Evolutionary conservation across 225 moss, liverwort and hornwort species (phyloP).

Genomic region (Polytrichum formosum): DNA sequence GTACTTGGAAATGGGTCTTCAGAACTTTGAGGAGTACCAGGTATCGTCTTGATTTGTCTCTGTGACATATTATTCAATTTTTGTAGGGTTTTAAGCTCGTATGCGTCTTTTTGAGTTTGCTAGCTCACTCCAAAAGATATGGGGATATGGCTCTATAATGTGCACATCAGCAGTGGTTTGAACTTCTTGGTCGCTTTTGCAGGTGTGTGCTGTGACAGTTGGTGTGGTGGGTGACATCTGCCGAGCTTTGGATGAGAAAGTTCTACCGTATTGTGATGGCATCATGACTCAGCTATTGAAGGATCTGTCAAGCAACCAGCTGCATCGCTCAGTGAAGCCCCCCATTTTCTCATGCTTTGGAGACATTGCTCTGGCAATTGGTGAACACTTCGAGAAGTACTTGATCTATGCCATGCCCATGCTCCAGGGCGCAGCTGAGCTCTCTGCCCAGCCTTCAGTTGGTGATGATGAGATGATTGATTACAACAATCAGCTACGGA

Average conservation of each 20-base stretch:
- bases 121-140: too few relatives aligned
- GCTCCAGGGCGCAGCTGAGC: slow-evolving; percentile 62
- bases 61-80: too few relatives aligned
- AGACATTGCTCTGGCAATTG: slow-evolving; percentile 59
- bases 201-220: slow-evolving; percentile 62
- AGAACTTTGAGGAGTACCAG: slow-evolving; percentile 60
- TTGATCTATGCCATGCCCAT: slow-evolving; percentile 61
- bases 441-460: slow-evolving; percentile 56
- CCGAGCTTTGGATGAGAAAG: slow-evolving; percentile 57
- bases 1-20: slow-evolving; percentile 62
- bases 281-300: slow-evolving; percentile 66
- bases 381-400: slow-evolving; percentile 58
- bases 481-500: slow-evolving; percentile 58
- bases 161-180: too few relatives aligned
- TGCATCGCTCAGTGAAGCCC: slow-evolving; percentile 58
- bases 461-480: slow-evolving; percentile 62
- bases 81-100: too few relatives aligned
- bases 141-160: too few relatives aligned
- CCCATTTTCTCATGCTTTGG: slow-evolving; percentile 64
- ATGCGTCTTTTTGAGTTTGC: too few relatives aligned
- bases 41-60: slow-evolving; percentile 1
- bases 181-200: slow-evolving; percentile 1
- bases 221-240: slow-evolving; percentile 60
- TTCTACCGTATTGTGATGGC: slow-evolving; percentile 50
- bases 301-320: slow-evolving; percentile 62